Evolutionary conservation across 2,329 filamentous ascomycete genomes (phyloP).

Genomic region (Meredithiella fracta): DNA sequence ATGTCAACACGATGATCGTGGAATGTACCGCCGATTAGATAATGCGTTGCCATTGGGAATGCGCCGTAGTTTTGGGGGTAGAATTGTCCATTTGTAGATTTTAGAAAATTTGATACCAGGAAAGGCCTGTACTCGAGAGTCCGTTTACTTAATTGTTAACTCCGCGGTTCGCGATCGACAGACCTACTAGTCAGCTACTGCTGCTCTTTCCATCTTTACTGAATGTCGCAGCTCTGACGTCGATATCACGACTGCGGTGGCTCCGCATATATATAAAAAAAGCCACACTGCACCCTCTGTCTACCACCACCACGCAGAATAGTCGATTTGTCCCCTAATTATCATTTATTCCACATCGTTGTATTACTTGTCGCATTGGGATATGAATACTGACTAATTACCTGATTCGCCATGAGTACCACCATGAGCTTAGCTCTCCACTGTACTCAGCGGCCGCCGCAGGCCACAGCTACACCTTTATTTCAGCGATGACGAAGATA

Average conservation of each 20-base stretch:
- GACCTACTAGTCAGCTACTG: too few relatives aligned
- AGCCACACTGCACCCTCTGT: too few relatives aligned
- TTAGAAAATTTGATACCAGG: background rate
- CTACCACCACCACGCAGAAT: background rate
- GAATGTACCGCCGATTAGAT: too few relatives aligned
- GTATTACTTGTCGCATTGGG: background rate
- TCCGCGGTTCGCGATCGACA: background rate
- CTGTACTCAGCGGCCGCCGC: conserved; percentile 2
- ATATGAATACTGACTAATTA: background rate
- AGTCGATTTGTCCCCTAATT: background rate
- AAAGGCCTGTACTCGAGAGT: background rate
- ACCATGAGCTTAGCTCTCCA: conserved; percentile 12
- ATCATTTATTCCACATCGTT: background rate
- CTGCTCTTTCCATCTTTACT: background rate
- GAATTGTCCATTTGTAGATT: too few relatives aligned
- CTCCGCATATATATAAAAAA: too few relatives aligned
- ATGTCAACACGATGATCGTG: too few relatives aligned
- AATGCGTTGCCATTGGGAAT: too few relatives aligned
- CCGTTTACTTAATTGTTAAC: background rate
- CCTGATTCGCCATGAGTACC: background rate
- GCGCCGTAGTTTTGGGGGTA: too few relatives aligned
- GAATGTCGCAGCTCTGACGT: background rate
- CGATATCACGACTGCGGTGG: background rate
- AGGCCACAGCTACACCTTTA: background rate
- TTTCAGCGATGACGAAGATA: background rate